Conservation (phyloP, 2,329 filamentous ascomycete genomes). For the Aspergillus neotritici region DNA sequence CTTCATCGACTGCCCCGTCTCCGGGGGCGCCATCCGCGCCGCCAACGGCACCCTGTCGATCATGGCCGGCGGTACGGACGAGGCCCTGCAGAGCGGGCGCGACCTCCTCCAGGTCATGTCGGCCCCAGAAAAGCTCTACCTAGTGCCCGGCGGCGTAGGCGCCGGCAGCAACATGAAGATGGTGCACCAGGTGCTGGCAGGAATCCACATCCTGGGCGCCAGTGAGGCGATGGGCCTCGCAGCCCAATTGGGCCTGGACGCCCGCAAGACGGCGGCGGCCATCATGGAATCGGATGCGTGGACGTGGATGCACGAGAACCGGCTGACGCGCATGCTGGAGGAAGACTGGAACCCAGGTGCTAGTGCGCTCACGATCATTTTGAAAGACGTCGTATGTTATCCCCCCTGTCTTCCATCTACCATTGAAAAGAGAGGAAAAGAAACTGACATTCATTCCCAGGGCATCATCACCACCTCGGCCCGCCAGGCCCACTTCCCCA, state of each 20-base stretch:
- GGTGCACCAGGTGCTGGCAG: slow-evolving; percentile 59
- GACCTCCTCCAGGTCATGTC: slow-evolving; percentile 61
- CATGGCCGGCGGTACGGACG: slow-evolving; percentile 60
- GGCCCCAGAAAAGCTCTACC: slow-evolving; percentile 53
- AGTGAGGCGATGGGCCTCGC: slow-evolving; percentile 59
- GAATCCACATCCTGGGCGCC: slow-evolving; percentile 57
- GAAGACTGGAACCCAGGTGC: slow-evolving; percentile 51
- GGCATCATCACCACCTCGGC: slow-evolving; percentile 64
- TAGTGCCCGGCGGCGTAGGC: slow-evolving; percentile 56
- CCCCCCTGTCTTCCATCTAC: neutral
- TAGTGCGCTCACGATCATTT: slow-evolving; percentile 55
- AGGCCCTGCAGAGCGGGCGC: slow-evolving; percentile 52
- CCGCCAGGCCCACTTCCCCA: slow-evolving; percentile 52
- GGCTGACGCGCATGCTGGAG: slow-evolving; percentile 51
- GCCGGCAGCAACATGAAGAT: slow-evolving; percentile 59
- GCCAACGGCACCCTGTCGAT: slow-evolving; percentile 69
- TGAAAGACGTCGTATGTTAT: slow-evolving; percentile 49
- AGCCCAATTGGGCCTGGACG: slow-evolving; percentile 50
- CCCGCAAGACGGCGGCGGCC: slow-evolving; percentile 36
- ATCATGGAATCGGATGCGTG: slow-evolving; percentile 47
- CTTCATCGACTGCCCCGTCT: slow-evolving; percentile 68
- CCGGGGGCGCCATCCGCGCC: slow-evolving; percentile 62
- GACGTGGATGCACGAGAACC: slow-evolving; percentile 60
- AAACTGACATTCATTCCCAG: slow-evolving; percentile 17
- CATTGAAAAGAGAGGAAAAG: neutral